phyloP scores from a whole-genome alignment of 352 stramenopile species.

The Pythium myriotylum region DNA sequence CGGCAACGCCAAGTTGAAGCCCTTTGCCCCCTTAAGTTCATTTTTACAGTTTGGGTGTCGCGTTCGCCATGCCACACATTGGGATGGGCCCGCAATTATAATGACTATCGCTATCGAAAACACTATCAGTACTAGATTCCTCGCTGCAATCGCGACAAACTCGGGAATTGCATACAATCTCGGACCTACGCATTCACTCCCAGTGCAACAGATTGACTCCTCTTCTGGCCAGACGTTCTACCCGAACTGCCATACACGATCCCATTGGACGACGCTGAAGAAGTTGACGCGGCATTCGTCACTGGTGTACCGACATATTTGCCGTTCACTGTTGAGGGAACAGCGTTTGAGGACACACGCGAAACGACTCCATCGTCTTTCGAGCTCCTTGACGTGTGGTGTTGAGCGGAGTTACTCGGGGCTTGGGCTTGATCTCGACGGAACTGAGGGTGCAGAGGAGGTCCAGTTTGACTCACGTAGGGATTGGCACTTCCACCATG shows the following conservation, averaged over 20 bases:
- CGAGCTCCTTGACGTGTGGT: conserved; percentile 13
- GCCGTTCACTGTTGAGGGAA: neutral
- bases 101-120: conserved; percentile 40
- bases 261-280: conserved; percentile 29
- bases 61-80: neutral
- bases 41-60: conserved; percentile 33
- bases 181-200: conserved; percentile 73
- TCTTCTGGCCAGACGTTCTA: conserved; percentile 75
- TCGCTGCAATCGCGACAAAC: neutral
- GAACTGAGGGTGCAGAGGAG: neutral
- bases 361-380: conserved; percentile 7
- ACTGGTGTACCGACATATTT: conserved; percentile 7
- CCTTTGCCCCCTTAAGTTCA: conserved; percentile 18
- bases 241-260: conserved; percentile 55
- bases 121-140: conserved; percentile 27
- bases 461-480: neutral
- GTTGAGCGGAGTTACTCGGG: neutral
- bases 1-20: conserved; percentile 11
- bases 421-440: neutral
- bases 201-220: conserved; percentile 73
- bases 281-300: neutral
- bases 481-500: neutral
- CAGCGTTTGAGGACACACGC: conserved; percentile 10
- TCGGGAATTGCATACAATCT: neutral
- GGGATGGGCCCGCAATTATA: conserved; percentile 11